phyloP scores from a whole-genome alignment of 2,329 filamentous ascomycete genomes.

The Zasmidium citrigriseum region DNA sequence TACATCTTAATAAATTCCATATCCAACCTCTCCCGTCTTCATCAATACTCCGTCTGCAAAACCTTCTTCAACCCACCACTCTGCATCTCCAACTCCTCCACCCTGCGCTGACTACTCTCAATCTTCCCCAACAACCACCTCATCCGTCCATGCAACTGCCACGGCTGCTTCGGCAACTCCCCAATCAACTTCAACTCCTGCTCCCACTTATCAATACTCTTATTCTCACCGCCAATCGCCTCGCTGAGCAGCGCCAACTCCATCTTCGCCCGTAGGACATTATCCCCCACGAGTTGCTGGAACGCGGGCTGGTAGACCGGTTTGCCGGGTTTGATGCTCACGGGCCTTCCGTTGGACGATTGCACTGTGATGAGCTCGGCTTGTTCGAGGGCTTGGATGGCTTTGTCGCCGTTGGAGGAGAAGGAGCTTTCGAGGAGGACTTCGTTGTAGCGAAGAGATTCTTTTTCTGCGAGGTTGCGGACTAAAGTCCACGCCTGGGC shows the following conservation, averaged over 20 bases:
- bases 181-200: constrained; percentile 73
- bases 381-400: constrained; percentile 77
- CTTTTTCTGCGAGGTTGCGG: constrained; percentile 70
- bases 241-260: constrained; percentile 67
- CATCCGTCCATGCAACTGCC: constrained; percentile 66
- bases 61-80: constrained; percentile 72
- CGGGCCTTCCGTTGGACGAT: constrained; percentile 73
- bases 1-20: neutral
- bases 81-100: constrained; percentile 72
- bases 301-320: constrained; percentile 88
- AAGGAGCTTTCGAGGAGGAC: constrained; percentile 77
- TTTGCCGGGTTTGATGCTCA: constrained; percentile 74
- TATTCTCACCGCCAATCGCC: constrained; percentile 69
- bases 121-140: constrained; percentile 75
- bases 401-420: constrained; percentile 69
- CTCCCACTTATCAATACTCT: constrained; percentile 77
- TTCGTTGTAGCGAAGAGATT: constrained; percentile 79
- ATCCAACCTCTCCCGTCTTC: neutral
- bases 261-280: constrained; percentile 71
- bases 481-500: constrained; percentile 92
- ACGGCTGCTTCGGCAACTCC: constrained; percentile 68
- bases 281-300: constrained; percentile 67
- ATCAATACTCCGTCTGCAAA: constrained; percentile 55
- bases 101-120: constrained; percentile 70
- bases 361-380: constrained; percentile 82